Evolutionary conservation across 73 alveolate species (phyloP), one percentile per base, ranked within the genome.

Genomic region (Tetrahymena elliotti): DNA sequence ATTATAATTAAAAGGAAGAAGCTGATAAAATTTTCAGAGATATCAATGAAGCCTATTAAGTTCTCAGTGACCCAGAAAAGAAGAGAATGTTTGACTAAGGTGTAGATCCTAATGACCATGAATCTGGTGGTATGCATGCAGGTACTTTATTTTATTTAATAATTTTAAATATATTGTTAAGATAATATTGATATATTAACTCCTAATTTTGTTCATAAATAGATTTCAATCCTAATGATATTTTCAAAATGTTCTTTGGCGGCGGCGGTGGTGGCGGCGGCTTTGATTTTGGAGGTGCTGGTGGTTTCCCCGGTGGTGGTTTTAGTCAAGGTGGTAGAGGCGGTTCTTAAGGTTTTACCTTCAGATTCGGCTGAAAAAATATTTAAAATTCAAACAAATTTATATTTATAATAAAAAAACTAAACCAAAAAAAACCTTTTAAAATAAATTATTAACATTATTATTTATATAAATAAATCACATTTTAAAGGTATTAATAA

Each of bases 21-120:
- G 99, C 99, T 27, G 99, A 99, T 93, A 97, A 98, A 95, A 97
- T 95, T 96, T 99, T 99, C 94, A 98, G 98, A 94, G 99, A 99
- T 95, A 97, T 99, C n/a, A 98, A 98, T 33, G 99, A 99, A 93
- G 99, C 99, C n/a, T 99, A 99, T 97, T 96, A 98, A n/a, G 99
- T 99, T 15, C 97, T 99, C 36, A 95, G 98, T 83, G 99, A 99
- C 96, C 99, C 99, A 18, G 94, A 97, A 93, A 99, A 99, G 96
- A 98, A 98, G 93, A 93, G 96, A 94, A 93, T 97, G 97, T 99
- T 97, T 94, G 99, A 99, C 95, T 93, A 95, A 68, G 99, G 99
- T 83, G 97, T 97, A 27, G 99, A 99, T 96, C 97, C 98, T 36
- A 98, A 98, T 52, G 99, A 99, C 94, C 97, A 98, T 12, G 98